Conservation (phyloP, 495 filamentous ascomycete genomes). For the Collariella sp. region DNA sequence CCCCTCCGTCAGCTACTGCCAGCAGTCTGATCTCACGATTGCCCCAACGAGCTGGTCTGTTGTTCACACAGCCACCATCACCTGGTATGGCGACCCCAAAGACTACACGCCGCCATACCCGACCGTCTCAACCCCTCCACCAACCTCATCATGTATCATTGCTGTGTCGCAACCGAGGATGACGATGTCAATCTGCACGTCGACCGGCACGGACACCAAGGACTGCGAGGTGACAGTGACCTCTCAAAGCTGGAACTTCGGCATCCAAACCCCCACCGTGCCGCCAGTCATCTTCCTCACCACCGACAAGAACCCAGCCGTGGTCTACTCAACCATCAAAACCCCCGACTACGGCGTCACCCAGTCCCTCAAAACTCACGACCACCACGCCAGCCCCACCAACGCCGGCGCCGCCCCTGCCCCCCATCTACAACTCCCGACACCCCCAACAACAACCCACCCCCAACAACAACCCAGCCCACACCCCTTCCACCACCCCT, state of each 20-base stretch:
- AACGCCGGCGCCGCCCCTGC: conserved; percentile 6
- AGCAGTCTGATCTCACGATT: conserved; percentile 6
- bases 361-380: conserved; percentile 12
- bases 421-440: conserved; percentile 20
- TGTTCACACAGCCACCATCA: conserved; percentile 37
- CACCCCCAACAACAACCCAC: conserved; percentile 1
- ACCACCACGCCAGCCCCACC: conserved; percentile 17
- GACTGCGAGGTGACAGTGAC: conserved; percentile 19
- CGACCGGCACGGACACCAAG: conserved; percentile 22
- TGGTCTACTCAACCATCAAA: conserved; percentile 32
- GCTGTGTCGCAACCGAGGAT: conserved; percentile 22
- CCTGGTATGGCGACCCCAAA: conserved; percentile 35
- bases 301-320: conserved; percentile 43
- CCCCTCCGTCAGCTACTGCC: conserved; percentile 14
- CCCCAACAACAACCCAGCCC: conserved; percentile 2
- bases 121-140: conserved; percentile 27
- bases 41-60: conserved; percentile 29
- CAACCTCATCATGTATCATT: conserved; percentile 27
- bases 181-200: conserved; percentile 34
- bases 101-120: conserved; percentile 39
- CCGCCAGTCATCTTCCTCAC: conserved; percentile 31
- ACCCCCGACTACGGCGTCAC: conserved; percentile 38
- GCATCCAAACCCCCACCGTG: conserved; percentile 5
- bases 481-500: conserved; percentile 17
- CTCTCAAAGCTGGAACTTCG: conserved; percentile 16